Percentiles rank a stretch among this genome's conserved stretches.
phyloP scores from a whole-genome alignment of 176 grass and related monocot genomes.

The Aegilops sharonensis region DNA sequence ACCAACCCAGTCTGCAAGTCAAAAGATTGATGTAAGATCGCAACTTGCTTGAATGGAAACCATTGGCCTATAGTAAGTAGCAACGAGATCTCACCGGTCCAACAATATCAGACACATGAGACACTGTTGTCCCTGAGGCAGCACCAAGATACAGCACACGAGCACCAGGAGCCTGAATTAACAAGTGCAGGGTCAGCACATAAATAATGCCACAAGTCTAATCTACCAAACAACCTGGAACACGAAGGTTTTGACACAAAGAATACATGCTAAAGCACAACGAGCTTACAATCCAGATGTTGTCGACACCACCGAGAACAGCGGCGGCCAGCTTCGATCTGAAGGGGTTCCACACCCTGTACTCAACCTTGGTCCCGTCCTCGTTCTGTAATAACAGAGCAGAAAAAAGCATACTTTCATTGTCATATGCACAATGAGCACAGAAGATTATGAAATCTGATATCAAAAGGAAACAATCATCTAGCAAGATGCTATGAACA shows the following conservation, averaged over 20 bases:
- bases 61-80: too few species aligned
- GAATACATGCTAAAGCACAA: background rate
- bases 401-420: background rate
- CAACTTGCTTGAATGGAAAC: accelerated
- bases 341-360: constrained; percentile 89
- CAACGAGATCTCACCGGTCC: constrained; percentile 53
- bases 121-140: constrained; percentile 83
- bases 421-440: too few species aligned
- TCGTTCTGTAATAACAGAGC: constrained; percentile 47
- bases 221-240: background rate
- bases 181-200: background rate
- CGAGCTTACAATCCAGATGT: constrained; percentile 75
- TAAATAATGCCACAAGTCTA: background rate
- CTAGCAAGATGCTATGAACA: background rate
- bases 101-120: constrained; percentile 88
- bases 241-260: accelerated
- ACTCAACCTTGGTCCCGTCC: constrained; percentile 75
- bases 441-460: background rate
- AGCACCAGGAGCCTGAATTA: constrained; percentile 56
- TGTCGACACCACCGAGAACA: constrained; percentile 79
- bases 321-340: constrained; percentile 86
- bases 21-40: background rate
- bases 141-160: constrained; percentile 86
- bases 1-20: constrained; percentile 62
- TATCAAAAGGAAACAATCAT: background rate